These are phyloP conservation scores for Volvox carteri DNA, from an alignment of 163 green algal genomes.

Conservation along the genomic window DNA sequence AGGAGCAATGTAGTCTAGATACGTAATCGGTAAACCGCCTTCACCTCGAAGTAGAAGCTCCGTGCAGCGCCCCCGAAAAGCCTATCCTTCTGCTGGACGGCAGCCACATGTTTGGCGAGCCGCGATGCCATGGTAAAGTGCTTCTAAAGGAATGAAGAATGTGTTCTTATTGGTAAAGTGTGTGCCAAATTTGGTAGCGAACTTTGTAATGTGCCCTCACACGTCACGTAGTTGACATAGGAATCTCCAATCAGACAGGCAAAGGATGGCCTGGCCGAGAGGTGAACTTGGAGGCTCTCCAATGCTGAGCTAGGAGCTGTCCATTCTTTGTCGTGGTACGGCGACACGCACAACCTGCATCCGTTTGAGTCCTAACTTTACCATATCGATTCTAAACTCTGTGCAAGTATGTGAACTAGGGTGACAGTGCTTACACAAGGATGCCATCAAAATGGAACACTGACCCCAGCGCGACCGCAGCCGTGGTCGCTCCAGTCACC, in stretches of 20 bases:
- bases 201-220: no score
- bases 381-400: not conserved
- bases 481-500: not conserved
- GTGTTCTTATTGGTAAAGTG: no score
- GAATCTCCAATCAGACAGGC: no score
- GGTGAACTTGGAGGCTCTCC: no score
- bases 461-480: not conserved
- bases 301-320: no score
- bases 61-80: conserved; percentile 65
- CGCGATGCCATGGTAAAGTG: conserved; percentile 56
- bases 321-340: not conserved
- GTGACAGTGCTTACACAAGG: not conserved
- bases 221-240: no score
- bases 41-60: conserved; percentile 64
- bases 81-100: conserved; percentile 24
- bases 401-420: not conserved
- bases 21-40: not conserved
- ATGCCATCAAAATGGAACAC: conserved; percentile 42
- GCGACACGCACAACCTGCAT: not conserved
- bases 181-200: no score
- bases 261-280: no score
- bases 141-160: not conserved
- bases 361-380: not conserved
- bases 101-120: conserved; percentile 44
- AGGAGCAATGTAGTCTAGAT: not conserved